A percentile compares a stretch with the other conserved stretches of the same genome.
phyloP scores from a whole-genome alignment of 2,329 filamentous ascomycete genomes.

The Cyphellophora europaea region DNA sequence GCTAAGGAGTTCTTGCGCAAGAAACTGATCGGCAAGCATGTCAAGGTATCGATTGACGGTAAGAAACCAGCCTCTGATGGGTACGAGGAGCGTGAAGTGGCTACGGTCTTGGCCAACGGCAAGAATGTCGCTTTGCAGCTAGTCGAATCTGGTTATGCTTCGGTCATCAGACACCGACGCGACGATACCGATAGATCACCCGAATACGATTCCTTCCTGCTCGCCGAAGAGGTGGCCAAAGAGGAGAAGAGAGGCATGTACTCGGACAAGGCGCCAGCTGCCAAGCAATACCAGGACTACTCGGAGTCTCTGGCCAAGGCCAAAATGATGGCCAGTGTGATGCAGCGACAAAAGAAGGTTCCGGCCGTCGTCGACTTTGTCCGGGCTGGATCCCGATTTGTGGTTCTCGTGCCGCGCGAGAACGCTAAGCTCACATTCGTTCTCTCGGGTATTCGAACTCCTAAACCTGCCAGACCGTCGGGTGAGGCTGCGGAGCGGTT shows the following conservation, averaged over 20 bases:
- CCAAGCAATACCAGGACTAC: conserved; percentile 76
- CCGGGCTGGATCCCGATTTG: conserved; percentile 93
- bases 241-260: conserved; percentile 89
- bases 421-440: conserved; percentile 93
- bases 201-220: conserved; percentile 64
- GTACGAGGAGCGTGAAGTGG: conserved; percentile 91
- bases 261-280: conserved; percentile 78
- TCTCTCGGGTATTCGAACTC: conserved; percentile 83
- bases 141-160: conserved; percentile 88
- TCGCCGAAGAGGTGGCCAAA: conserved; percentile 53
- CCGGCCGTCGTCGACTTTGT: conserved; percentile 94
- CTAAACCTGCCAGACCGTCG: conserved; percentile 71
- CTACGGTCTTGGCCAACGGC: conserved; percentile 71
- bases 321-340: conserved; percentile 79
- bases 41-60: conserved; percentile 80
- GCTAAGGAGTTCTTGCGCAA: conserved; percentile 95
- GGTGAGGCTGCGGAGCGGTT: conserved; percentile 84
- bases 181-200: conserved; percentile 90
- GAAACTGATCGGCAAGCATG: conserved; percentile 90
- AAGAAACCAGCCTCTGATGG: conserved; percentile 82
- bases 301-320: conserved; percentile 91
- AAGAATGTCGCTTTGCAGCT: conserved; percentile 78
- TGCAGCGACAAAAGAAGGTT: conserved; percentile 85
- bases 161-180: conserved; percentile 88
- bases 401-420: conserved; percentile 81